phyloP scores from a whole-genome alignment of 2,329 filamentous ascomycete genomes.

The Albifimbria verrucaria region DNA sequence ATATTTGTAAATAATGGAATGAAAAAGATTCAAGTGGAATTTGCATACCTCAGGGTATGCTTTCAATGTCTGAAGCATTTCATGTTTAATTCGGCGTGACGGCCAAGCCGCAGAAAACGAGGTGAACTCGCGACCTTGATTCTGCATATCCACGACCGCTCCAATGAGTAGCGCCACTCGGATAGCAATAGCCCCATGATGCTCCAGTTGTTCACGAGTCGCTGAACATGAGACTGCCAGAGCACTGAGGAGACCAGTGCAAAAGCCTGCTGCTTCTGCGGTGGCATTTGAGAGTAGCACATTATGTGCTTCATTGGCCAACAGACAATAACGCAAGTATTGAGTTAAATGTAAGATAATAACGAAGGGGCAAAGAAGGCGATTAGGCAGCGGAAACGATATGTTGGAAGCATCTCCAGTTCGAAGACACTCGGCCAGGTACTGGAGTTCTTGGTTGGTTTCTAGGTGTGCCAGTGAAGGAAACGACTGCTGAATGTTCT shows the following conservation, averaged over 20 bases:
- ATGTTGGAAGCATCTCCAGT: neutral
- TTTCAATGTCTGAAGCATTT: conserved; percentile 15
- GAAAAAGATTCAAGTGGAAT: too few relatives aligned
- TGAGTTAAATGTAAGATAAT: conserved; percentile 33
- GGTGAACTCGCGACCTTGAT: conserved; percentile 10
- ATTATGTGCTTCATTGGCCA: neutral
- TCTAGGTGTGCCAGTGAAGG: neutral
- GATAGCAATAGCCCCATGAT: conserved; percentile 32
- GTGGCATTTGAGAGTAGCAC: neutral
- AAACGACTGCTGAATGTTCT: neutral
- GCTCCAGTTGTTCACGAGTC: conserved; percentile 22
- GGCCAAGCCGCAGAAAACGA: conserved; percentile 1
- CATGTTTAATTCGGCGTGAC: neutral
- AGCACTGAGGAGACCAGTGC: conserved; percentile 35
- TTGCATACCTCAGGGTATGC: conserved; percentile 2
- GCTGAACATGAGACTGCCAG: conserved; percentile 28
- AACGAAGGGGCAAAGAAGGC: conserved; percentile 32
- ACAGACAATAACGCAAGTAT: conserved; percentile 16
- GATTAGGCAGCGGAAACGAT: conserved; percentile 20
- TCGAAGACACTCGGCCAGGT: neutral
- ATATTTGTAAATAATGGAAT: too few relatives aligned
- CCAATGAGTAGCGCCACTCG: conserved; percentile 35
- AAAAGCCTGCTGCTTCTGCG: conserved; percentile 28
- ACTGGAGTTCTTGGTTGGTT: neutral
- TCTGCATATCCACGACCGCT: conserved; percentile 30